A percentile compares a stretch with the other conserved stretches of the same genome.
phyloP scores from a whole-genome alignment of 2,329 filamentous ascomycete genomes.

The Colletotrichum tabaci region DNA sequence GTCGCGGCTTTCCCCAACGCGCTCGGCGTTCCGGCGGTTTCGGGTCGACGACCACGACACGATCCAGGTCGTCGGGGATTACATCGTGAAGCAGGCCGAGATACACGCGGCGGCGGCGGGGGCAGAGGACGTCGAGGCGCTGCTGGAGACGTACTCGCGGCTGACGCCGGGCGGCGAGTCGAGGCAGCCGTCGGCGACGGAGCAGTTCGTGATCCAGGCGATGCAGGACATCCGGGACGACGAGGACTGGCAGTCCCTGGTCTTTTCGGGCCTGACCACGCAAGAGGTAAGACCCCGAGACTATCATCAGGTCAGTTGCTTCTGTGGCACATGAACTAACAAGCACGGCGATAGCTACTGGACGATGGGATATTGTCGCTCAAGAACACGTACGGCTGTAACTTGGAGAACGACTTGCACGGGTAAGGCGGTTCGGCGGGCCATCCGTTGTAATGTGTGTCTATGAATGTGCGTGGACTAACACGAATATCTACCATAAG shows the following conservation, averaged over 20 bases:
- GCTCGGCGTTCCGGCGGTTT: conserved; percentile 44
- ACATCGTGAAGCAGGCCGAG: conserved; percentile 5
- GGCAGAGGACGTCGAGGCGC: conserved; percentile 40
- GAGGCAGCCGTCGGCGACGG: background rate
- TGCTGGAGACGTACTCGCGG: conserved; percentile 45
- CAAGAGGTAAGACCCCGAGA: conserved; percentile 46
- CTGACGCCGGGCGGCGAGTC: conserved; percentile 39
- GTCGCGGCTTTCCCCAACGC: conserved; percentile 50
- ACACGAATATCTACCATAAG: conserved; percentile 21
- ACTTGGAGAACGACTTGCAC: conserved; percentile 46
- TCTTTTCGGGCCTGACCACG: conserved; percentile 50
- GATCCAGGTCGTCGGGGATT: background rate
- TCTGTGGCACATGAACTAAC: too few relatives aligned
- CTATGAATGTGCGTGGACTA: background rate
- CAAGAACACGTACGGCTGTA: conserved; percentile 9
- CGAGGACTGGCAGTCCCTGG: conserved; percentile 50
- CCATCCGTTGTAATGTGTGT: background rate
- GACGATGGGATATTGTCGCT: conserved; percentile 47
- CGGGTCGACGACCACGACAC: conserved; percentile 4
- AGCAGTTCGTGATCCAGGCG: background rate
- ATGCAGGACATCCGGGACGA: conserved; percentile 45
- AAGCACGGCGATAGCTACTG: conserved; percentile 42
- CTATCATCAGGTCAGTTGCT: too few relatives aligned
- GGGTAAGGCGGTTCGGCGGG: conserved; percentile 40
- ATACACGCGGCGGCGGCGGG: background rate